Evolutionary conservation across 306 rosid genomes (phyloP).

Genomic region (Pyrus betulifolia): DNA sequence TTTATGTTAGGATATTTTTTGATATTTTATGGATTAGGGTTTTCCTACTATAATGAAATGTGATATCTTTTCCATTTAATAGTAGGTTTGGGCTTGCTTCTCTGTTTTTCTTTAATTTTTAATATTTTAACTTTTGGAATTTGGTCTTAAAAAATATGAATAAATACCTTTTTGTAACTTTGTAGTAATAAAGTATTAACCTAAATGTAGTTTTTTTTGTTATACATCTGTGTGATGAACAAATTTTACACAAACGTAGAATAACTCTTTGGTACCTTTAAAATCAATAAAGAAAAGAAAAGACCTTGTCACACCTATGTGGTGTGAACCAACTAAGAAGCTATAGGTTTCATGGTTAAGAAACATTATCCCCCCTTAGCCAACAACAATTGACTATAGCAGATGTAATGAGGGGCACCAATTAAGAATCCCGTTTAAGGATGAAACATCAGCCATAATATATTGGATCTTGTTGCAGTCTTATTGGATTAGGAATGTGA

Average conservation of each 20-base stretch:
- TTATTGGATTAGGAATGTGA: no score
- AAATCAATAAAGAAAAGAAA: not conserved
- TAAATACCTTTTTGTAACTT: not conserved
- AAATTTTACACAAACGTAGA: no score
- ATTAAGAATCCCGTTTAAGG: no score
- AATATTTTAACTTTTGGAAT: no score
- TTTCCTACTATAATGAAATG: not conserved
- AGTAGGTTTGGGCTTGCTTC: not conserved
- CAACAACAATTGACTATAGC: no score
- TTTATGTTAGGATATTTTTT: not conserved
- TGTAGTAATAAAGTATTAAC: not conserved
- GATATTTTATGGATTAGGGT: not conserved
- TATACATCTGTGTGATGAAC: not conserved
- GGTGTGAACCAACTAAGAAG: not conserved
- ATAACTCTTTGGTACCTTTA: not conserved
- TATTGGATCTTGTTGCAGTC: no score
- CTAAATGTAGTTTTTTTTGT: not conserved
- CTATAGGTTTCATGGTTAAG: not conserved
- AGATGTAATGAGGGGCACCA: no score
- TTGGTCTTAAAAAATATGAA: no score
- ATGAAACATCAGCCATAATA: no score
- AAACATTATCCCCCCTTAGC: not conserved
- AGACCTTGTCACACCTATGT: not conserved
- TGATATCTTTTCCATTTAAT: not conserved
- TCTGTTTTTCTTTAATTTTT: no score